Conservation (phyloP, 2,329 filamentous ascomycete genomes). For the Colletotrichum godetiae region DNA sequence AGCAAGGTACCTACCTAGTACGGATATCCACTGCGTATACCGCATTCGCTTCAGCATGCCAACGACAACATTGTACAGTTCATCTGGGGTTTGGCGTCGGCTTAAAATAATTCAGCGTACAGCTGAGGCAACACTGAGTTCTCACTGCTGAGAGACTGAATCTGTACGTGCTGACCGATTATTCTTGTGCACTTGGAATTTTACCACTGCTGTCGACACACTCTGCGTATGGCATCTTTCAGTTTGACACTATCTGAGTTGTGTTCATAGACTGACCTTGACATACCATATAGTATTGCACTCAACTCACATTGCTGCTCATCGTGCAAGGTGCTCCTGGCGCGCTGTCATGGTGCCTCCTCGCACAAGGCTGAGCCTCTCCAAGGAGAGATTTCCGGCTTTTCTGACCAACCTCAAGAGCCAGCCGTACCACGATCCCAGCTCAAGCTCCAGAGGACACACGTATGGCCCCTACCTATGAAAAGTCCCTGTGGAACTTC, state of each 20-base stretch:
- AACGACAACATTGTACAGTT: neutral
- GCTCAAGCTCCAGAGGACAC: slow-evolving; percentile 64
- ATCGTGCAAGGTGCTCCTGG: neutral
- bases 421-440: slow-evolving; percentile 76
- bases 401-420: slow-evolving; percentile 77
- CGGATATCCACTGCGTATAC: neutral
- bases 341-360: slow-evolving; percentile 11
- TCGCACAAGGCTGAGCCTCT: slow-evolving; percentile 60
- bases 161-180: neutral
- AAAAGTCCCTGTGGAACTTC: slow-evolving; percentile 8
- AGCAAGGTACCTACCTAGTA: neutral
- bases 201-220: neutral
- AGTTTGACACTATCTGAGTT: neutral
- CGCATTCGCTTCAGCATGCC: neutral
- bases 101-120: neutral
- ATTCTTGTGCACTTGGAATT: neutral
- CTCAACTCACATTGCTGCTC: slow-evolving; percentile 49
- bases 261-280: neutral
- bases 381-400: slow-evolving; percentile 76
- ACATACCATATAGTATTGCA: neutral
- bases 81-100: neutral
- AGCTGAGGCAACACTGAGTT: neutral
- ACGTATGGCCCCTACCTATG: slow-evolving; percentile 56
- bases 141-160: neutral
- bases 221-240: neutral